phyloP scores from a whole-genome alignment of 2,329 filamentous ascomycete genomes.

The Hypoxylon sp. region DNA sequence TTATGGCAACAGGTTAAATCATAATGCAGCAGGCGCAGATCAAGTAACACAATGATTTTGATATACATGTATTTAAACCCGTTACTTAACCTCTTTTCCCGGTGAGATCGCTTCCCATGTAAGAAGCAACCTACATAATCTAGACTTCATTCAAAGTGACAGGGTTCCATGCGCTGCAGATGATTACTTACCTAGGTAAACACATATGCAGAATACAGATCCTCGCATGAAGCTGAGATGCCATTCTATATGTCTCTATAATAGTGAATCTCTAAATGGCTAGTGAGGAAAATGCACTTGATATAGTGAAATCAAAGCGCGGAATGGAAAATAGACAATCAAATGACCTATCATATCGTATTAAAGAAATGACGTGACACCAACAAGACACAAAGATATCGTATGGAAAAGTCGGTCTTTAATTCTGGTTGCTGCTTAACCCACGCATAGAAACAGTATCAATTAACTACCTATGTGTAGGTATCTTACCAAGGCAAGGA shows the following conservation, averaged over 20 bases:
- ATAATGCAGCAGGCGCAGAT: background rate
- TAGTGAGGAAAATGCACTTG: conserved; percentile 10
- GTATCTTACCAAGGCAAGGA: conserved; percentile 7
- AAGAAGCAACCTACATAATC: background rate
- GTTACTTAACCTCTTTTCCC: background rate
- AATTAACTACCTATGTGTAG: too few relatives aligned
- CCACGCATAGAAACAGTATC: conserved; percentile 1
- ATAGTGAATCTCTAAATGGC: conserved; percentile 1
- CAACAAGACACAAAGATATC: conserved; percentile 26
- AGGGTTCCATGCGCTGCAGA: background rate
- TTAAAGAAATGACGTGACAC: conserved; percentile 39
- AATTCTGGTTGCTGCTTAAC: conserved; percentile 10
- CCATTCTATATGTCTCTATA: conserved; percentile 8
- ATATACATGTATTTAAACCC: background rate
- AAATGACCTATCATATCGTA: conserved; percentile 46
- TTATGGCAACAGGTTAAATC: background rate
- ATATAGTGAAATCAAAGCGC: conserved; percentile 14
- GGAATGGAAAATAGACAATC: conserved; percentile 23
- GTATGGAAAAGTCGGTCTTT: conserved; percentile 20
- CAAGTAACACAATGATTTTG: background rate
- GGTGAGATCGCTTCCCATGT: too few relatives aligned
- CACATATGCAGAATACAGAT: conserved; percentile 3
- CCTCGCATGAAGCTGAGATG: conserved; percentile 20
- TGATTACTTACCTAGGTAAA: background rate
- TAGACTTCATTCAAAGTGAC: background rate